Percentiles rank a stretch among this genome's conserved stretches.
These are phyloP conservation scores for Termitomyces eurrhizus DNA, from an alignment of 768 basidiomycete species.

Conservation along the genomic window DNA sequence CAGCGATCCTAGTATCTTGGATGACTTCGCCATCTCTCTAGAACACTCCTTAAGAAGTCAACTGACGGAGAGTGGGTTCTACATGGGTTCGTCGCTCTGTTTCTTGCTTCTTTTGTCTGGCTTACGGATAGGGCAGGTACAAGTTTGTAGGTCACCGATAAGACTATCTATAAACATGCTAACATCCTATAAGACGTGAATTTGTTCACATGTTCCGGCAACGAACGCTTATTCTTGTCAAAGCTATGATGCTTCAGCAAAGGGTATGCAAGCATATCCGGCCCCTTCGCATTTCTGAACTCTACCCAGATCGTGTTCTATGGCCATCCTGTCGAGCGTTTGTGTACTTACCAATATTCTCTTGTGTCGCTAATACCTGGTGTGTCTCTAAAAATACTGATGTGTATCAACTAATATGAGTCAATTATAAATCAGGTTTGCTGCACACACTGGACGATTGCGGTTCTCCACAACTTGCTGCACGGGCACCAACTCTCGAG, in stretches of 20 bases:
- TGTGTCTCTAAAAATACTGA: conserved; percentile 26
- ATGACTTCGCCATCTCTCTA: conserved; percentile 78
- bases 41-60: conserved; percentile 74
- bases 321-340: conserved; percentile 91
- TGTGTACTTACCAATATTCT: conserved; percentile 98
- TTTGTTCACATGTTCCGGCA: conserved; percentile 93
- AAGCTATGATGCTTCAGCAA: conserved; percentile 91
- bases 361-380: conserved; percentile 91
- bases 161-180: neutral
- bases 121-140: conserved; percentile 46
- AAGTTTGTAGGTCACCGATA: conserved; percentile 46
- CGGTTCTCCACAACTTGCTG: conserved; percentile 80
- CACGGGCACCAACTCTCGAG: conserved; percentile 50
- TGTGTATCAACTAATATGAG: neutral
- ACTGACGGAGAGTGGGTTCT: conserved; percentile 88
- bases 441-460: conserved; percentile 89
- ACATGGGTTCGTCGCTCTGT: conserved; percentile 71
- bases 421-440: conserved; percentile 47
- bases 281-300: neutral
- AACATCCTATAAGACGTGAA: conserved; percentile 59
- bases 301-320: conserved; percentile 84
- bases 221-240: conserved; percentile 88
- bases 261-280: conserved; percentile 44
- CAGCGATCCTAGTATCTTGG: conserved; percentile 80
- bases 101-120: neutral